phyloP scores from a whole-genome alignment of 2,329 filamentous ascomycete species.

The Ramularia endophylla region DNA sequence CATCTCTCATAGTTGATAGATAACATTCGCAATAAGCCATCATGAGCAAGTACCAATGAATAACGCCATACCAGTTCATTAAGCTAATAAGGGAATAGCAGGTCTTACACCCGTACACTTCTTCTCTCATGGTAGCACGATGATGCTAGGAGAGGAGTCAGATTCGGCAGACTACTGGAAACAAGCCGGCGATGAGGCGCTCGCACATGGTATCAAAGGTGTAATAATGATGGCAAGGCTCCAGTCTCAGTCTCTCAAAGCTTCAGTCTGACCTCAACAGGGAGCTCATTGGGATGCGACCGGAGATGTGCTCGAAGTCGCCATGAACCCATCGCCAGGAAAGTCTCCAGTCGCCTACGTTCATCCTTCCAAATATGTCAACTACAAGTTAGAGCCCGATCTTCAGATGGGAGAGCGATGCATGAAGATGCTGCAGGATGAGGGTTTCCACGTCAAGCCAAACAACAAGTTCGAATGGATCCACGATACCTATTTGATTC shows the following conservation, averaged over 20 bases:
- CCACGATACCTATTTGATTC: conserved; percentile 63
- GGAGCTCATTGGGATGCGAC: conserved; percentile 61
- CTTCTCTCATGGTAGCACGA: conserved; percentile 66
- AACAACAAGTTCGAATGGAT: conserved; percentile 63
- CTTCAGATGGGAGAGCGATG: conserved; percentile 47
- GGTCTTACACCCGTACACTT: conserved; percentile 53
- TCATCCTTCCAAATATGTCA: conserved; percentile 57
- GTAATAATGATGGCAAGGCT: conserved; percentile 58
- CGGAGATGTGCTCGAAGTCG: conserved; percentile 53
- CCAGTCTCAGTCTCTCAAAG: not conserved
- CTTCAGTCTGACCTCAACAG: conserved; percentile 25
- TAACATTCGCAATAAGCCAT: no score
- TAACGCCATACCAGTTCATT: no score
- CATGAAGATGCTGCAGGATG: conserved; percentile 44
- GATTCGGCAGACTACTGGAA: conserved; percentile 61
- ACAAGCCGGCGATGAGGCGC: conserved; percentile 56
- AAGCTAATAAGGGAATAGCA: not conserved
- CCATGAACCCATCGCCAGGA: conserved; percentile 53
- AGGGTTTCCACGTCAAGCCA: conserved; percentile 49
- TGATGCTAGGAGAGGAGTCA: conserved; percentile 64
- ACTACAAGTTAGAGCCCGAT: conserved; percentile 58
- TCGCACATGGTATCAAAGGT: conserved; percentile 54
- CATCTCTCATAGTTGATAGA: no score
- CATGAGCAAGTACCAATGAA: no score
- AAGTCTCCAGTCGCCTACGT: conserved; percentile 64